These are phyloP conservation scores for Syzygium grande DNA, from an alignment of 345 rosid species.

Conservation along the genomic window DNA sequence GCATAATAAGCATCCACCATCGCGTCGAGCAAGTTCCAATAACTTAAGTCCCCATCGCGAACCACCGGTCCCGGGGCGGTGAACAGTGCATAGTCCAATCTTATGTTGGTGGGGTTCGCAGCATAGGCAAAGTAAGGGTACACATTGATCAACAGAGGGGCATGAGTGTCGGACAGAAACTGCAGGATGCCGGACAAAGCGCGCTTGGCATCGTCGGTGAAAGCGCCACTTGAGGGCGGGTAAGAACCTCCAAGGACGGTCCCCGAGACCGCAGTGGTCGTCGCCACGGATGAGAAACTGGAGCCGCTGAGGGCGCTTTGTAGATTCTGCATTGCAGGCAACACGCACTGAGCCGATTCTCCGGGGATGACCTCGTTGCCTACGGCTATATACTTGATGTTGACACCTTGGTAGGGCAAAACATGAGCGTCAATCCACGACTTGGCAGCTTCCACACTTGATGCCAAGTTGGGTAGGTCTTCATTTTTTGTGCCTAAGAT, in stretches of 20 bases:
- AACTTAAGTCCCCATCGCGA: slow-evolving; percentile 11
- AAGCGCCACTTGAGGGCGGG: slow-evolving; percentile 29
- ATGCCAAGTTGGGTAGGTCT: slow-evolving; percentile 11
- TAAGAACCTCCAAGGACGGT: slow-evolving; percentile 14
- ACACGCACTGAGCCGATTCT: neutral
- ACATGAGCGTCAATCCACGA: slow-evolving; percentile 18
- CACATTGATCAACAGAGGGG: slow-evolving; percentile 24
- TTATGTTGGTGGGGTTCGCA: slow-evolving; percentile 8
- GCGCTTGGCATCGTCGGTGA: neutral
- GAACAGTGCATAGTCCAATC: slow-evolving; percentile 20
- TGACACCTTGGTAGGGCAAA: slow-evolving; percentile 12
- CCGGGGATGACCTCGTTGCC: slow-evolving; percentile 45
- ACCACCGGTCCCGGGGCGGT: neutral
- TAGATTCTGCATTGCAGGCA: slow-evolving; percentile 20
- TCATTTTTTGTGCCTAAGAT: slow-evolving; percentile 20
- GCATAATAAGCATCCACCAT: slow-evolving; percentile 21
- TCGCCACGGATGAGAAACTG: slow-evolving; percentile 5
- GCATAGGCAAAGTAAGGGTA: slow-evolving; percentile 39
- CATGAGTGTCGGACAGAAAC: neutral
- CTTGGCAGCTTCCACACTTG: slow-evolving; percentile 7
- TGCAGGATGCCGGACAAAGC: slow-evolving; percentile 6
- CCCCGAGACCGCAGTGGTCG: slow-evolving; percentile 14
- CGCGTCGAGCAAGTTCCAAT: slow-evolving; percentile 24
- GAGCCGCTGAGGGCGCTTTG: slow-evolving; percentile 1
- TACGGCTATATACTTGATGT: slow-evolving; percentile 9